Evolutionary conservation across 192 early-diverging fungal species (phyloP), one percentile per base, ranked within the genome.

Genomic region (Obelidium mucronatum): DNA sequence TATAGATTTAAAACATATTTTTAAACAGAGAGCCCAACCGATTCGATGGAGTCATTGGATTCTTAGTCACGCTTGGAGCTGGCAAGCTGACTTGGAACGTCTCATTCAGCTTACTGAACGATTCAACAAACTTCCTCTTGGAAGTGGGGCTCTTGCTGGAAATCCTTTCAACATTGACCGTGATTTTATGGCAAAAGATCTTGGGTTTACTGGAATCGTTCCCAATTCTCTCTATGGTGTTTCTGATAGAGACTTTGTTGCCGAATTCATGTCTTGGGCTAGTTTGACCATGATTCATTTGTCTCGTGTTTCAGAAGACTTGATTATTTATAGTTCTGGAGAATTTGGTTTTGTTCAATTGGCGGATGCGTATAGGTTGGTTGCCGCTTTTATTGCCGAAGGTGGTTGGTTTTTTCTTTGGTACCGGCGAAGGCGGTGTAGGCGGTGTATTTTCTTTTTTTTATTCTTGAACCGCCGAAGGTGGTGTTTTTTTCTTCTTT

Each of bases 131-230:
- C 85, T 96, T 34, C 97, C 97, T 0, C 84, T 99, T 31, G 97
- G 97, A 6, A 91, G 90, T 33, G 97, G 97, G 37, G 97, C 97
- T 0, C 85, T 99, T 34, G 97, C 97, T 5, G 97, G 97, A 6
- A 96, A 99, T 83, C 96, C 95, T 13, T 99, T 99, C 87, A 89
- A 92, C 78, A 92, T 99, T 53, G 96, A 98, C 82, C 93, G 97
- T 73, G 87, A 93, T 31, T 95, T 92, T 78, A 83, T 99, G 63
- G 94, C 95, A 19, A 79, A 90, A 59, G 94, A 95, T 74, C 88
- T 99, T 31, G 95, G 94, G 22, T 99, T 99, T 82, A 75, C 85
- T 22, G 91, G 86, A 0, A 80, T 95, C 37, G 90, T 96, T 30
- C 92, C 90, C 63, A 99, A 99, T 91, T 94, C 92, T 35, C 87